Conservation (phyloP, 208 protist species). For the Leishmania turanica region DNA sequence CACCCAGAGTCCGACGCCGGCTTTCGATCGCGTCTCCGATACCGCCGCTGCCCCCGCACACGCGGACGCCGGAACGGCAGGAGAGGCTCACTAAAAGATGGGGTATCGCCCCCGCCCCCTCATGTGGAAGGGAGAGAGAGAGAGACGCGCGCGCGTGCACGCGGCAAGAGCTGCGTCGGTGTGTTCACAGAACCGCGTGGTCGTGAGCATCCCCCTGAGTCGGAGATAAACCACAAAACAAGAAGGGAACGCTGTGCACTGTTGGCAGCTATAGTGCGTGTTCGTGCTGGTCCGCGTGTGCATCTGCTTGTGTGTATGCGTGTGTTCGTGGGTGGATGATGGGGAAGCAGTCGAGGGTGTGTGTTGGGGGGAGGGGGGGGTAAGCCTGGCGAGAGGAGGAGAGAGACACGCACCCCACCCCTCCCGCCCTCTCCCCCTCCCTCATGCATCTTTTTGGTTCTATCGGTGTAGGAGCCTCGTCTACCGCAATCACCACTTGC, state of each 20-base stretch:
- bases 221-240: background rate
- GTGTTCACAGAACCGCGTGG: background rate
- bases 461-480: background rate
- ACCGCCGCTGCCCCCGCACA: background rate
- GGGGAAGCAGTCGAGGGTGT: background rate
- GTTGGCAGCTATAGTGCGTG: background rate
- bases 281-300: background rate
- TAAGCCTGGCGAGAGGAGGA: background rate
- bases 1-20: conserved; percentile 24
- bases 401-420: background rate
- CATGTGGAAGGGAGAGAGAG: background rate
- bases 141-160: background rate
- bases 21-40: conserved; percentile 21
- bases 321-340: background rate
- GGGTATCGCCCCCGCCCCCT: background rate
- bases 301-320: background rate
- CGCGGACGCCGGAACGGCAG: background rate
- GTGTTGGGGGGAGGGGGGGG: background rate
- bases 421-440: background rate
- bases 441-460: too few species aligned
- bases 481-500: background rate
- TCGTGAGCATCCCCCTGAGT: background rate
- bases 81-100: too few species aligned
- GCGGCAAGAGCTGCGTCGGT: background rate
- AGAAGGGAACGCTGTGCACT: background rate